A percentile compares a stretch with the other conserved stretches of the same genome.
These are phyloP conservation scores for Ascochyta viciae-villosae DNA, from an alignment of 2,329 filamentous ascomycete genomes.

Conservation along the genomic window DNA sequence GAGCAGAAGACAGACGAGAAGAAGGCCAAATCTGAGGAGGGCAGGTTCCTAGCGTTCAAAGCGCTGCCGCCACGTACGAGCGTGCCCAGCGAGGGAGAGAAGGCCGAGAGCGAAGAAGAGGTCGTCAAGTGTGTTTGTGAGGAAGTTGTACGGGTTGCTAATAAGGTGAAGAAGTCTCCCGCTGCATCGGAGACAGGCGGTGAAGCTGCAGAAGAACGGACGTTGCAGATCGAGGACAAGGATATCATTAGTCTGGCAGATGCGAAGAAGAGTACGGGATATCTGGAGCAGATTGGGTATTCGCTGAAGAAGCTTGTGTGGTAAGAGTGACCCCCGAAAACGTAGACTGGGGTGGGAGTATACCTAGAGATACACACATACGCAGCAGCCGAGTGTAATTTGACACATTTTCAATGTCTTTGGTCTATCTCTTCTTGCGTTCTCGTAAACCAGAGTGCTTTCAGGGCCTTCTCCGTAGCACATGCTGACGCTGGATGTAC, in stretches of 20 bases:
- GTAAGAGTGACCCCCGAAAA: slow-evolving; percentile 44
- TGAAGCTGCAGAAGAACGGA: slow-evolving; percentile 35
- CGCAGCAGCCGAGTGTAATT: background rate
- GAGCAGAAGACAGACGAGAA: slow-evolving; percentile 22
- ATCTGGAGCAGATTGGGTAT: slow-evolving; percentile 87
- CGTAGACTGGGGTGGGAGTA: background rate
- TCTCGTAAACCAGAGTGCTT: background rate
- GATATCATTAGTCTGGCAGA: slow-evolving; percentile 86
- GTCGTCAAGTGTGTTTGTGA: slow-evolving; percentile 71
- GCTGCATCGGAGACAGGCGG: slow-evolving; percentile 33
- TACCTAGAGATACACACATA: background rate
- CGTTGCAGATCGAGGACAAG: slow-evolving; percentile 58
- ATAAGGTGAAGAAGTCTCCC: slow-evolving; percentile 54
- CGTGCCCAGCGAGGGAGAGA: slow-evolving; percentile 33
- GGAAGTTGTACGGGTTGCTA: slow-evolving; percentile 75
- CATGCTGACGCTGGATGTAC: background rate
- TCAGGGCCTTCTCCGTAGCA: background rate
- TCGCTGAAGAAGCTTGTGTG: slow-evolving; percentile 94
- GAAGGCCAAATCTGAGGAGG: slow-evolving; percentile 31
- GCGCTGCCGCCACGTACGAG: slow-evolving; percentile 59
- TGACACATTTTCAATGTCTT: background rate
- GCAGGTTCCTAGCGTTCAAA: slow-evolving; percentile 62
- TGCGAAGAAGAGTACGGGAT: slow-evolving; percentile 83
- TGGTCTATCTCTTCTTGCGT: background rate
- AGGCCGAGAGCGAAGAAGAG: slow-evolving; percentile 57